phyloP scores from a whole-genome alignment of 768 basidiomycete genomes.

The Boletus reticuloceps region DNA sequence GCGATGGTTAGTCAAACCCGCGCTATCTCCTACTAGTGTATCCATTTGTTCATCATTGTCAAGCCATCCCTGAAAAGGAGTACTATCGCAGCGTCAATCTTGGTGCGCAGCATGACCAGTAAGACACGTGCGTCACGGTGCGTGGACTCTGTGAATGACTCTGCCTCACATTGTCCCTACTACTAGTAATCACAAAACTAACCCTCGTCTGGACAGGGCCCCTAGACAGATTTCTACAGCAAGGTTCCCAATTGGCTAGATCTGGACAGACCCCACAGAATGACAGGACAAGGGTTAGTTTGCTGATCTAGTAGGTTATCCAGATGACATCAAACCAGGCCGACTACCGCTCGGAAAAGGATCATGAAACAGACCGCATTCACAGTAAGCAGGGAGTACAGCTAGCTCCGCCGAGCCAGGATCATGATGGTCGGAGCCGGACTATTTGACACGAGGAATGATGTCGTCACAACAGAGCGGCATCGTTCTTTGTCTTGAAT shows the following conservation, averaged over 20 bases:
- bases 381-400: background rate
- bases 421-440: background rate
- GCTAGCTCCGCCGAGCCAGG: conserved; percentile 1
- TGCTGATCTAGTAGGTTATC: background rate
- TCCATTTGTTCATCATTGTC: conserved; percentile 3
- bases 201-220: no score
- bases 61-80: background rate
- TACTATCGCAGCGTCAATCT: no score
- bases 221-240: no score
- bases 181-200: no score
- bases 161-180: background rate
- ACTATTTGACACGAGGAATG: background rate
- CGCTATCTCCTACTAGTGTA: background rate
- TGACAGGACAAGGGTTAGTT: no score
- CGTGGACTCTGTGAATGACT: background rate
- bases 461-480: background rate
- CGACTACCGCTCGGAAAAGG: background rate
- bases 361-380: conserved; percentile 1
- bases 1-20: background rate
- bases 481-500: background rate
- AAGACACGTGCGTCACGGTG: background rate
- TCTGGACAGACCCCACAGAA: no score
- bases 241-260: no score
- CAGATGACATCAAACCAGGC: conserved; percentile 1
- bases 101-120: background rate